Percentiles rank a stretch among this genome's conserved stretches.
Conservation (phyloP, 164 flowering plant species). For the Vitis cinerea region DNA sequence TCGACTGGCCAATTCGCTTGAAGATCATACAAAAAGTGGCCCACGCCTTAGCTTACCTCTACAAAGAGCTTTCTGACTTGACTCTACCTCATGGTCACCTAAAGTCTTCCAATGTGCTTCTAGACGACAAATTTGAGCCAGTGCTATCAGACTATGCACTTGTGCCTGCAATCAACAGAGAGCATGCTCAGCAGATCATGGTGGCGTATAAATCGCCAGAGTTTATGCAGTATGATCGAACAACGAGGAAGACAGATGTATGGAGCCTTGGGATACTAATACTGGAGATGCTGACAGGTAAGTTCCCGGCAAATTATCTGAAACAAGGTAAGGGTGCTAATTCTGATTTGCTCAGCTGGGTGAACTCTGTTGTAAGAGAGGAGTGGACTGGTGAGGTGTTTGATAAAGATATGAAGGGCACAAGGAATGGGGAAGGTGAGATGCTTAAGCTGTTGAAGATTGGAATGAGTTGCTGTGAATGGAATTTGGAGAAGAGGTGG, state of each 20-base stretch:
- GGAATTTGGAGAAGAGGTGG: slow-evolving; percentile 47
- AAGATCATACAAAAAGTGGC: slow-evolving; percentile 57
- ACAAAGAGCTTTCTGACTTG: slow-evolving; percentile 41
- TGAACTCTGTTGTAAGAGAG: slow-evolving; percentile 44
- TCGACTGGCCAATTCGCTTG: slow-evolving; percentile 58
- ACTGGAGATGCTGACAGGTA: slow-evolving; percentile 60
- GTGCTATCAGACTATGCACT: slow-evolving; percentile 48
- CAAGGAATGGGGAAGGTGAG: slow-evolving; percentile 31
- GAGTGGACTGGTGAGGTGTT: slow-evolving; percentile 58
- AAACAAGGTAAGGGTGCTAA: slow-evolving; percentile 32
- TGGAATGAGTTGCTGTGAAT: slow-evolving; percentile 56
- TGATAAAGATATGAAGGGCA: slow-evolving; percentile 49
- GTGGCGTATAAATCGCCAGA: slow-evolving; percentile 70
- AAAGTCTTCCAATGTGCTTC: slow-evolving; percentile 68
- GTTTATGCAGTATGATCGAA: slow-evolving; percentile 21
- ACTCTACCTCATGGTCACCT: slow-evolving; percentile 60
- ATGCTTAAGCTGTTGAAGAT: slow-evolving; percentile 58
- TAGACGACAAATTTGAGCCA: slow-evolving; percentile 35
- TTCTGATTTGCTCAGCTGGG: slow-evolving; percentile 47
- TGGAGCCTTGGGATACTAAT: slow-evolving; percentile 68
- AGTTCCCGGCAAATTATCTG: slow-evolving; percentile 51
- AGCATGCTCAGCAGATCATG: slow-evolving; percentile 50
- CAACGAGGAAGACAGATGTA: slow-evolving; percentile 47
- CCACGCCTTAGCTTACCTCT: slow-evolving; percentile 46
- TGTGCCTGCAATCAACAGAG: slow-evolving; percentile 40